Percentiles rank a stretch among this genome's conserved stretches.
Conservation (phyloP, 176 grass and related monocot species). For the Eragrostis curvula region DNA sequence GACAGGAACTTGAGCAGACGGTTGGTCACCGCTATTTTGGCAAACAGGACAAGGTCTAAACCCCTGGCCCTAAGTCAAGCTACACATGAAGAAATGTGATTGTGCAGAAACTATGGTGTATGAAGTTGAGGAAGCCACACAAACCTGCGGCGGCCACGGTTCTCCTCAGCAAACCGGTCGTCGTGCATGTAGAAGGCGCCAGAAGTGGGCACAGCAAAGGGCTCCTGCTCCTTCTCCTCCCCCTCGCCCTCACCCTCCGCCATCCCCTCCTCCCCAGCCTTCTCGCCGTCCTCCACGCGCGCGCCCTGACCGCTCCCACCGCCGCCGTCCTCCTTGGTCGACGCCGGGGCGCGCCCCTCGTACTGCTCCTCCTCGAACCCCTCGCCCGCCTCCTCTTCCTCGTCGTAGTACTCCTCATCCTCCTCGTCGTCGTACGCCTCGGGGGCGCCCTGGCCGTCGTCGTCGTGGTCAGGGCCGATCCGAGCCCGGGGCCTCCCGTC, state of each 20-base stretch:
- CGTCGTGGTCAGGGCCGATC: constrained; percentile 69
- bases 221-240: constrained; percentile 87
- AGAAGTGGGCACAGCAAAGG: constrained; percentile 82
- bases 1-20: not conserved
- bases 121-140: constrained; percentile 29
- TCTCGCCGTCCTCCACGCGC: constrained; percentile 38
- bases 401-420: constrained; percentile 48
- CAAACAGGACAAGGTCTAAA: not conserved
- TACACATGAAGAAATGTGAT: not conserved
- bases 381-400: constrained; percentile 48
- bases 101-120: constrained; percentile 2
- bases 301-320: not conserved
- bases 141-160: constrained; percentile 77
- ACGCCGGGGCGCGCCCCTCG: constrained; percentile 15
- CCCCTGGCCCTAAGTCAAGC: not conserved
- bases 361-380: constrained; percentile 48
- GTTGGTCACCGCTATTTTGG: not conserved
- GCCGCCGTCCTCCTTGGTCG: constrained; percentile 27
- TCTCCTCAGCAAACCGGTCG: constrained; percentile 88
- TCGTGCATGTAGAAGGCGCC: constrained; percentile 99
- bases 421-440: constrained; percentile 71
- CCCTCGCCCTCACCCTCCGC: constrained; percentile 37
- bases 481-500: constrained; percentile 47
- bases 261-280: constrained; percentile 35
- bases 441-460: constrained; percentile 76